Base-by-base conservation (phyloP, 2,329 filamentous ascomycete genomes). In the Exophiala dermatitidis region DNA sequence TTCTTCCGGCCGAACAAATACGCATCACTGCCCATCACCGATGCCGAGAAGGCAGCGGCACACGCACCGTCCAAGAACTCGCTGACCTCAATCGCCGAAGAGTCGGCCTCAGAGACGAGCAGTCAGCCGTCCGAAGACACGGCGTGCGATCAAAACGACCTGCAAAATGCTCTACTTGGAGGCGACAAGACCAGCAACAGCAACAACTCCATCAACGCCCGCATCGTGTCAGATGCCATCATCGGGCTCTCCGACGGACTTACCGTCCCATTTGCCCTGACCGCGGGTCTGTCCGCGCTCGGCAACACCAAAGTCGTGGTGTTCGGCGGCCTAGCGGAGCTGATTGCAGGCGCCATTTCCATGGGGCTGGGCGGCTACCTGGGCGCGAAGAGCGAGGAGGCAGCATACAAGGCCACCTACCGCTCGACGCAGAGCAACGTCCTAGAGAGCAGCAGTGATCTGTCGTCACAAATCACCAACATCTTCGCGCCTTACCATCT, bases 361-460 rank as follows among this genome's bases (percentile, higher is more conserved):
- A 90, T 90, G 86, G 86, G 86, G 1, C 73, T 90, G 5, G 85
- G 86, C 28, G 85, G 83, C 3, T 89, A 85, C 65, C 73, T 90
- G 1, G 85, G 84, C 5, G 83, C 82, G 2, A 65, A 67, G 49
- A 72, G 74, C 40, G 76, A 79, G 62, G 58, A 57, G 19, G 55
- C 52, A 4, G 48, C 55, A 19, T 57, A 57, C 52, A 54, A 52
- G 29, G 51, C 55, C 26, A 57, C 55, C 2, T 47, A 54, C 34
- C 45, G 52, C 19, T 52, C 52, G 4, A 57, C 55, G 30, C 48
- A 46, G 12, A 45, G 45, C 9, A 48, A 51, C 34, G 52, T 57
- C 2, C 48, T 46, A n/a, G 45, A 57, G n/a, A 37, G 43, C 34
- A 52, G 50, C 51, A 42, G 48, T 40, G 50, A 48, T 37, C 38